Evolutionary conservation across 768 basidiomycete genomes (phyloP).

Genomic region (Suillus paluster): DNA sequence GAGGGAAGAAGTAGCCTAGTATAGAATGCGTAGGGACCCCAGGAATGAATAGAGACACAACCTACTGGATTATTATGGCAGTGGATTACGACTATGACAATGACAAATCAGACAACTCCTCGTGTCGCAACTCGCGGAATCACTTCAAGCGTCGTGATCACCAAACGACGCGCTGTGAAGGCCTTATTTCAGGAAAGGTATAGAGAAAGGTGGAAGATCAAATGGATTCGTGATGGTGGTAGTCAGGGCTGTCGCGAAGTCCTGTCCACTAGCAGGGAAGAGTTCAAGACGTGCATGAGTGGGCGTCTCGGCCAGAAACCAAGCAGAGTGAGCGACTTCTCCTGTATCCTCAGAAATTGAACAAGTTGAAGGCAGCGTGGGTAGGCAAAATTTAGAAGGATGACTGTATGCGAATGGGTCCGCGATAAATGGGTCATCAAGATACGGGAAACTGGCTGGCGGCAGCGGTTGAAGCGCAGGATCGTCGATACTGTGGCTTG

Average conservation of each 20-base stretch:
- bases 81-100: too few relatives aligned
- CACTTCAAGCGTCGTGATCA: neutral
- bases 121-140: too few relatives aligned
- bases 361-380: neutral
- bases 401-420: neutral
- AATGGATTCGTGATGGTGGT: neutral
- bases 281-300: neutral
- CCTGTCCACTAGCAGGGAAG: neutral
- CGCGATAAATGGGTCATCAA: neutral
- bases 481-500: neutral
- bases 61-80: neutral
- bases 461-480: neutral
- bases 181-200: neutral
- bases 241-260: neutral
- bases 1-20: neutral
- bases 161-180: neutral
- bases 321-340: neutral
- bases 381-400: neutral
- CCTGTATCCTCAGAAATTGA: neutral
- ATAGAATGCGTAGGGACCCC: neutral
- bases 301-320: neutral
- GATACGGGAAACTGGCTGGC: neutral
- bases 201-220: conserved; percentile 4
- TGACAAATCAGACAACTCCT: too few relatives aligned
- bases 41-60: neutral